Evolutionary conservation across 2,329 filamentous ascomycete genomes (phyloP).

Genomic region (Dothideomycetes sp.): DNA sequence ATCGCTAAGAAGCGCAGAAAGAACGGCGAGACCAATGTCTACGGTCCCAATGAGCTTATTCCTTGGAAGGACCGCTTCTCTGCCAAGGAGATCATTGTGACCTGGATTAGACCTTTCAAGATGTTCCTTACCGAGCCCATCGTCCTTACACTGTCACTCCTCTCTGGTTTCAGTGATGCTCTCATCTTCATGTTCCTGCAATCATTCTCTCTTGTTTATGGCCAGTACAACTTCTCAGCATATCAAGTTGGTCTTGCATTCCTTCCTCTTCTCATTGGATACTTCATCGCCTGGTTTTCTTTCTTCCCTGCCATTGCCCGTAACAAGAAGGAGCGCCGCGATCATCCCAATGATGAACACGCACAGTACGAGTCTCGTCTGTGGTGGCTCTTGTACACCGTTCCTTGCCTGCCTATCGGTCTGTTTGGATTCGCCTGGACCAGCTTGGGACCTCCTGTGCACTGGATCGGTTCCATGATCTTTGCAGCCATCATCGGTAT

Average conservation of each 20-base stretch:
- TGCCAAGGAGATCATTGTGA: slow-evolving; percentile 38
- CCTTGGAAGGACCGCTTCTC: slow-evolving; percentile 33
- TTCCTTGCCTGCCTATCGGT: slow-evolving; percentile 56
- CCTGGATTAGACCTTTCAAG: slow-evolving; percentile 59
- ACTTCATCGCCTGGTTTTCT: slow-evolving; percentile 52
- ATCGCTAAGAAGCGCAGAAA: slow-evolving; percentile 68
- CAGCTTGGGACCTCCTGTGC: slow-evolving; percentile 52
- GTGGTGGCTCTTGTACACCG: slow-evolving; percentile 56
- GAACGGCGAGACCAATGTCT: slow-evolving; percentile 53
- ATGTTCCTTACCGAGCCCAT: slow-evolving; percentile 75
- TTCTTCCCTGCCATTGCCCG: slow-evolving; percentile 51
- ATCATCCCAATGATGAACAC: slow-evolving; percentile 39
- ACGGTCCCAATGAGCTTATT: slow-evolving; percentile 65
- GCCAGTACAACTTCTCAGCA: slow-evolving; percentile 56
- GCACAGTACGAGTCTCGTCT: slow-evolving; percentile 60
- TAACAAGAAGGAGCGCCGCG: slow-evolving; percentile 39
- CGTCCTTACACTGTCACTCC: slow-evolving; percentile 59
- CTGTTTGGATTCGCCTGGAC: slow-evolving; percentile 68
- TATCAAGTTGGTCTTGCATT: slow-evolving; percentile 54
- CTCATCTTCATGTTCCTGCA: slow-evolving; percentile 77
- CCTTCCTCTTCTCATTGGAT: slow-evolving; percentile 59
- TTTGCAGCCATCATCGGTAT: slow-evolving; percentile 62
- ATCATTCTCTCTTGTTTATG: slow-evolving; percentile 60
- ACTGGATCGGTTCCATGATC: slow-evolving; percentile 62
- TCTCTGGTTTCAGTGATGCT: slow-evolving; percentile 66